These are phyloP conservation scores for Saccharomycopsis amapae DNA, from an alignment of 805 yeast genomes.

Conservation along the genomic window DNA sequence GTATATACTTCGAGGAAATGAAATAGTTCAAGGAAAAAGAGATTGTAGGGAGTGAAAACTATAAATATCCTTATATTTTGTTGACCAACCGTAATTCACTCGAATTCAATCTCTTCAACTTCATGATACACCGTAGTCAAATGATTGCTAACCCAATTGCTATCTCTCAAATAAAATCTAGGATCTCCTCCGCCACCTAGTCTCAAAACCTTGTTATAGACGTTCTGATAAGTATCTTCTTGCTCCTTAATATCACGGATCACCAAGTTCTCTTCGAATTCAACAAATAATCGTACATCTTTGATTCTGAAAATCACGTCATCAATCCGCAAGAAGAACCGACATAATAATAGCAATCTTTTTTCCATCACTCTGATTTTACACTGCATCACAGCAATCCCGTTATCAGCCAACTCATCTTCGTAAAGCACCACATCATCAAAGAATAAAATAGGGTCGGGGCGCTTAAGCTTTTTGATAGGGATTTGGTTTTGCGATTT, in stretches of 20 bases:
- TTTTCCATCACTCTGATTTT: conserved; percentile 87
- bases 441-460: conserved; percentile 81
- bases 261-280: conserved; percentile 55
- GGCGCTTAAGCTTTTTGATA: conserved; percentile 54
- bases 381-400: conserved; percentile 68
- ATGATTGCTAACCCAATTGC: conserved; percentile 74
- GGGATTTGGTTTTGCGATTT: conserved; percentile 38
- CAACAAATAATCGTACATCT: conserved; percentile 81
- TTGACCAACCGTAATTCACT: conserved; percentile 6
- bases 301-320: conserved; percentile 76
- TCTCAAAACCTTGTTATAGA: conserved; percentile 29
- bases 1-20: too few species aligned
- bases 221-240: conserved; percentile 46
- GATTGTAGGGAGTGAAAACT: too few species aligned
- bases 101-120: conserved; percentile 28
- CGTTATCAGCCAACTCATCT: conserved; percentile 96
- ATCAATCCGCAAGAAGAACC: conserved; percentile 85
- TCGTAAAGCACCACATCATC: conserved; percentile 87
- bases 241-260: conserved; percentile 73
- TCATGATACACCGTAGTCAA: conserved; percentile 39
- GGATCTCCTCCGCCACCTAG: conserved; percentile 37
- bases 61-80: too few species aligned
- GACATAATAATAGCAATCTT: conserved; percentile 61
- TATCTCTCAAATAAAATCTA: conserved; percentile 65
- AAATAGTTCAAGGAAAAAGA: too few species aligned